phyloP scores from a whole-genome alignment of 257 asterid genomes.

The Ilex aquifolium region DNA sequence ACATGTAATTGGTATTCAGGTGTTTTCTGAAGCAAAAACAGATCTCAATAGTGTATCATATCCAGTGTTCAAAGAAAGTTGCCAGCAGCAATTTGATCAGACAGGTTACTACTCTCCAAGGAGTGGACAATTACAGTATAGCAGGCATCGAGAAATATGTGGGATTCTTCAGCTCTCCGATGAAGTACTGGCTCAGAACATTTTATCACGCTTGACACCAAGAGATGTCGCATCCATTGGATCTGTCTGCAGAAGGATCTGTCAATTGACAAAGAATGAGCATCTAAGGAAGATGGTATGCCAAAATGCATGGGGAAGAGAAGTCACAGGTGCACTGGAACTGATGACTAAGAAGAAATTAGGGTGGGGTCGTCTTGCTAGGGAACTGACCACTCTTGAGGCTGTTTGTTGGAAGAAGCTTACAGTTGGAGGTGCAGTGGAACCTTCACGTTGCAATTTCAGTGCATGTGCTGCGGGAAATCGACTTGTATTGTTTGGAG shows the following conservation, averaged over 20 bases:
- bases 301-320: slow-evolving; percentile 93
- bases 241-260: slow-evolving; percentile 77
- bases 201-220: slow-evolving; percentile 71
- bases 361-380: slow-evolving; percentile 88
- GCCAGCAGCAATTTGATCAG: slow-evolving; percentile 29
- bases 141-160: slow-evolving; percentile 40
- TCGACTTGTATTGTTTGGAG: slow-evolving; percentile 78
- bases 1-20: slow-evolving; percentile 72
- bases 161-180: slow-evolving; percentile 75
- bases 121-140: slow-evolving; percentile 28
- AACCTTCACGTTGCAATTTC: slow-evolving; percentile 86
- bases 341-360: slow-evolving; percentile 57
- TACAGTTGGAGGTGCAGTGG: slow-evolving; percentile 78
- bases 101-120: slow-evolving; percentile 28
- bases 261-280: slow-evolving; percentile 70
- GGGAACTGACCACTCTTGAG: slow-evolving; percentile 87
- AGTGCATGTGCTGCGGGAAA: slow-evolving; percentile 92
- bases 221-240: slow-evolving; percentile 90
- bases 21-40: slow-evolving; percentile 62
- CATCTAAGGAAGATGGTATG: slow-evolving; percentile 80
- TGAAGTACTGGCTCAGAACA: slow-evolving; percentile 83
- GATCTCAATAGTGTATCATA: slow-evolving; percentile 68
- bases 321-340: slow-evolving; percentile 74
- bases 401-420: slow-evolving; percentile 79
- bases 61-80: slow-evolving; percentile 75